Conservation (phyloP, 345 rosid species). For the Litchi chinensis region DNA sequence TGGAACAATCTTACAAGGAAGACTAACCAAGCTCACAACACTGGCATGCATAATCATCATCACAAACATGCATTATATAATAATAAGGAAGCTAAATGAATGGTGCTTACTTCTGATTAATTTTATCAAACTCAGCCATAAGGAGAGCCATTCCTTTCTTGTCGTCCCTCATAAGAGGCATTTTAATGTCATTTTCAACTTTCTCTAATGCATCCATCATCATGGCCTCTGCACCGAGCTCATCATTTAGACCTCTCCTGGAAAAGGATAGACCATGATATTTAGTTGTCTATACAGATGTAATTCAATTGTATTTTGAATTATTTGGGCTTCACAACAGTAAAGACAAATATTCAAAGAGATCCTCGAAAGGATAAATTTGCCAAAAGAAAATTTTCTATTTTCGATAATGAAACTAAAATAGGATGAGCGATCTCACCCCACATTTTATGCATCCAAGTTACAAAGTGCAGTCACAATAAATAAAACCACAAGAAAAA, state of each 20-base stretch:
- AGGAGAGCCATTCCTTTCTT: slow-evolving; percentile 92
- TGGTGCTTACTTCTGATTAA: slow-evolving; percentile 77
- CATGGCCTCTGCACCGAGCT: slow-evolving; percentile 90
- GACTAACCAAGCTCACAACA: neutral
- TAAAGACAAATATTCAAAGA: neutral
- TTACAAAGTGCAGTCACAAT: neutral
- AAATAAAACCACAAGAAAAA: neutral
- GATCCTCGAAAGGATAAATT: slow-evolving; percentile 1
- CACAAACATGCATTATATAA: neutral
- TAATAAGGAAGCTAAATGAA: neutral
- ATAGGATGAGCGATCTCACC: neutral
- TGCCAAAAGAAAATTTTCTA: neutral
- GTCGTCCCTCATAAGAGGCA: slow-evolving; percentile 91
- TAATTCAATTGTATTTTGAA: neutral
- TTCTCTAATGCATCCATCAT: slow-evolving; percentile 95
- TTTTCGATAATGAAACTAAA: neutral
- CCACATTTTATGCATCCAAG: neutral
- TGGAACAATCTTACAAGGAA: neutral
- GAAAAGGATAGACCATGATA: slow-evolving; percentile 24
- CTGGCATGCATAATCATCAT: neutral
- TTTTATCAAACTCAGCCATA: slow-evolving; percentile 83
- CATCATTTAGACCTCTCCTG: slow-evolving; percentile 87
- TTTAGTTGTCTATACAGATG: neutral
- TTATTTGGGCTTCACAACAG: neutral
- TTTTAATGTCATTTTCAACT: slow-evolving; percentile 86